Evolutionary conservation across 163 green algal genomes (phyloP).

Genomic region (Coccomyxa subellipsoidea): DNA sequence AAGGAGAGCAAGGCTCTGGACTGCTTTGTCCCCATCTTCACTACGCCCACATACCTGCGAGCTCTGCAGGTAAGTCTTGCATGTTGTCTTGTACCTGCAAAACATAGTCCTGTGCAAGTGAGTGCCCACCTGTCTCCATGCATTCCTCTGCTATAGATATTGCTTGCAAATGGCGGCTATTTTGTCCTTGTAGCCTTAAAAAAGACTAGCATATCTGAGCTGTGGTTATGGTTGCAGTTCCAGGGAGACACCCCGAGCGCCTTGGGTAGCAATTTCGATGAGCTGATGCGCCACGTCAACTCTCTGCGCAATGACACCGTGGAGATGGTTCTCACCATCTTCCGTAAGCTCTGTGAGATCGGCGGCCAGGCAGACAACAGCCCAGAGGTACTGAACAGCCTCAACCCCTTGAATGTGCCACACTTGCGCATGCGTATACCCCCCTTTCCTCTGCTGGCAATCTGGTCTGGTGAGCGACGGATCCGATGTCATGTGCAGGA

Average conservation of each 20-base stretch:
- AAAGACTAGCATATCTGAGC: too few species aligned
- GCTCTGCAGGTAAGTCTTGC: conserved; percentile 43
- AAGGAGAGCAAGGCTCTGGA: conserved; percentile 49
- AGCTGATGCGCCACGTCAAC: conserved; percentile 88
- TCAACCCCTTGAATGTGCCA: too few species aligned
- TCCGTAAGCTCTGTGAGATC: conserved; percentile 26
- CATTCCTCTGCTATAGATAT: too few species aligned
- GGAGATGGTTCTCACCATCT: conserved; percentile 28
- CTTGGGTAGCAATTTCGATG: conserved; percentile 82
- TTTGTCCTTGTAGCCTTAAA: too few species aligned
- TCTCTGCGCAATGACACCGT: conserved; percentile 54
- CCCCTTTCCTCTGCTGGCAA: too few species aligned
- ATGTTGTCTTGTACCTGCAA: too few species aligned
- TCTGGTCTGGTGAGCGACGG: too few species aligned
- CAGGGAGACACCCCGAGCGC: conserved; percentile 65
- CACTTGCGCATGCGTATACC: too few species aligned
- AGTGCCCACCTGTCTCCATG: too few species aligned
- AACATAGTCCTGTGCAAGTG: too few species aligned
- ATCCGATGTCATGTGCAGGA: conserved; percentile 1
- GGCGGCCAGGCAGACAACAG: conserved; percentile 11
- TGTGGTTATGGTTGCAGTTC: conserved; percentile 7
- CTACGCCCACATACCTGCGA: conserved; percentile 51
- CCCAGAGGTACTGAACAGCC: conserved; percentile 1
- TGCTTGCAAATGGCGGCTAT: too few species aligned
- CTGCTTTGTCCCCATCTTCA: conserved; percentile 73